Percentiles rank a stretch among this genome's conserved stretches.
Evolutionary conservation across 805 yeast genomes (phyloP).

Genomic region (Hanseniaspora vineae): DNA sequence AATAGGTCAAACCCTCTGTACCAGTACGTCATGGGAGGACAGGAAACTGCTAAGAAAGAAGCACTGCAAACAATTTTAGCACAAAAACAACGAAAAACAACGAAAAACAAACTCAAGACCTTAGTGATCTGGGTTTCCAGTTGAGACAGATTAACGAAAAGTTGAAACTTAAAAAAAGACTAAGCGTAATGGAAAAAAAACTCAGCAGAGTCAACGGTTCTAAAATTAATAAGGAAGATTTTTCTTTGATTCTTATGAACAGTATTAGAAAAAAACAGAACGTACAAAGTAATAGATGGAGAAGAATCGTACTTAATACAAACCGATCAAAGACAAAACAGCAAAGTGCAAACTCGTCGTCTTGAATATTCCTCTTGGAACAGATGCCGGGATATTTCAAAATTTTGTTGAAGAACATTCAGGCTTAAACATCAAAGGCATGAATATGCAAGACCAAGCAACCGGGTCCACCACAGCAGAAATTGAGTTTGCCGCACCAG

Average conservation of each 20-base stretch:
- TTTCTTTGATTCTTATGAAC: too few relatives aligned
- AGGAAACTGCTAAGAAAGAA: too few relatives aligned
- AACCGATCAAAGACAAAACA: conserved; percentile 5
- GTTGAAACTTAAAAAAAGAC: conserved; percentile 3
- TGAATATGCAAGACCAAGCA: conserved; percentile 24
- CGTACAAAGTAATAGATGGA: too few relatives aligned
- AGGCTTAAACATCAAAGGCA: conserved; percentile 9
- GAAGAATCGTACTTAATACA: too few relatives aligned
- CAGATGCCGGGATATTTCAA: conserved; percentile 14
- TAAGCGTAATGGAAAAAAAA: neutral
- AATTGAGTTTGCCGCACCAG: conserved; percentile 19
- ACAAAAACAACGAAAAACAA: too few relatives aligned
- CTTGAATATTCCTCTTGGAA: conserved; percentile 19
- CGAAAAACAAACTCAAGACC: too few relatives aligned
- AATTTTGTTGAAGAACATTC: conserved; percentile 13
- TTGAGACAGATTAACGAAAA: conserved; percentile 1
- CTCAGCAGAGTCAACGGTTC: too few relatives aligned
- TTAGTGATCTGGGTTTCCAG: neutral
- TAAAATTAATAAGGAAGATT: too few relatives aligned
- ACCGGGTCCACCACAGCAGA: conserved; percentile 30
- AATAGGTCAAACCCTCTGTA: too few relatives aligned
- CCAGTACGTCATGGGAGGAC: too few relatives aligned
- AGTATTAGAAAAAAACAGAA: too few relatives aligned
- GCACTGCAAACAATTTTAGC: too few relatives aligned
- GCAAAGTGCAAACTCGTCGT: conserved; percentile 10